Evolutionary conservation across 2,329 filamentous ascomycete species (phyloP).

Genomic region (Penicillium sp.): DNA sequence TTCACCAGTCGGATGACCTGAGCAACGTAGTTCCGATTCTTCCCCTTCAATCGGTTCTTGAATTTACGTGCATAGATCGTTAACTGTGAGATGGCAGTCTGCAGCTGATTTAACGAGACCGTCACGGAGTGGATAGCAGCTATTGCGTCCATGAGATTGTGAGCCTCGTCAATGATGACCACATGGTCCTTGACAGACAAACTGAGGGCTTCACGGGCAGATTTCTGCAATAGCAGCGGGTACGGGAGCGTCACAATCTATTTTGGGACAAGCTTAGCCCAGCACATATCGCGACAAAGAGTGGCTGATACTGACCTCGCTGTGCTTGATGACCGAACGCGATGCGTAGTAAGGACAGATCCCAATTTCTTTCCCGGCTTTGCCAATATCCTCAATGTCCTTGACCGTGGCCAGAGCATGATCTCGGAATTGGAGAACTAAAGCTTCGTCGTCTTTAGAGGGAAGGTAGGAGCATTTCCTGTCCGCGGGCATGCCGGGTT

Average conservation of each 20-base stretch:
- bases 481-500: constrained; percentile 60
- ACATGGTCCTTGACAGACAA: constrained; percentile 84
- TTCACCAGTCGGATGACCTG: constrained; percentile 82
- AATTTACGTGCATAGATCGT: constrained; percentile 83
- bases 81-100: constrained; percentile 70
- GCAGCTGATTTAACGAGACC: constrained; percentile 70
- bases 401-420: constrained; percentile 77
- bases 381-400: constrained; percentile 88
- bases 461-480: constrained; percentile 76
- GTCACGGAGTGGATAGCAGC: constrained; percentile 80
- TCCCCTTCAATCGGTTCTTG: constrained; percentile 81
- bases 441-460: constrained; percentile 68
- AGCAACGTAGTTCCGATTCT: constrained; percentile 86
- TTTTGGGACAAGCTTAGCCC: constrained; percentile 6
- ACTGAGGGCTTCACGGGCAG: constrained; percentile 80
- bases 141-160: constrained; percentile 96
- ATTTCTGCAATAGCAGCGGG: constrained; percentile 81
- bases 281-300: background rate
- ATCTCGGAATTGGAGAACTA: constrained; percentile 80
- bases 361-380: constrained; percentile 71
- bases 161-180: constrained; percentile 95
- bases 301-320: constrained; percentile 56
- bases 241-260: constrained; percentile 89
- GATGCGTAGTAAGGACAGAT: constrained; percentile 98
- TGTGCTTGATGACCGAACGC: constrained; percentile 72